Evolutionary conservation across 352 stramenopile genomes (phyloP), one percentile per base, ranked within the genome.

Genomic region (Phytophthora citricola): DNA sequence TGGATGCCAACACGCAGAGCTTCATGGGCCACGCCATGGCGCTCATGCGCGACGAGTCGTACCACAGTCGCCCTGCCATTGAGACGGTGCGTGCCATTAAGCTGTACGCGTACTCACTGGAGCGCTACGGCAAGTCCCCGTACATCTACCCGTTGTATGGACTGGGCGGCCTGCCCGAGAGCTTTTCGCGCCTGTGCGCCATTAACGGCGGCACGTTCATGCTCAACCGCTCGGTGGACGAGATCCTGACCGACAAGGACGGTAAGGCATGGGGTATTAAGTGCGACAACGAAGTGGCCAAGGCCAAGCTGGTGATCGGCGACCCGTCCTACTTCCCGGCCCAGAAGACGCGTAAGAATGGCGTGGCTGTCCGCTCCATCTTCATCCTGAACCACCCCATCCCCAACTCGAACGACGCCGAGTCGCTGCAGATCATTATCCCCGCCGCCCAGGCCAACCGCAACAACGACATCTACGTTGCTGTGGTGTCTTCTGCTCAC

Each of bases 71-170:
- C 39, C 91, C 91, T 2, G 97, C 97, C 11, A 88, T 99, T 57
- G 75, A 96, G 49, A 98, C 97, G 12, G 90, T 99, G 51, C 90
- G 97, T 57, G 92, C 96, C 22, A 98, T 99, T 74, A 97, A 99
- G 84, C 90, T 98, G 46, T 99, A 99, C 79, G 97, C 93, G 61
- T 98, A 98, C 79, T 99, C 97, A 34, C 77, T 99, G 31, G 93
- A 98, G 59, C 83, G 95, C 51, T 98, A 98, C 66, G 94, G 95
- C 72, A 99, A 98, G 72, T 98, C 89, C 43, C 98, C 98, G 44
- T 99, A 99, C 89, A 98, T 99, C 66, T 99, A 99, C 83, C 98
- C 98, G 49, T 92, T 99, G 44, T 99, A 99, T 78, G 98, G 98
- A 45, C 88, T 99, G 39, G 97, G 97, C 36, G 97, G 97, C 26